These are phyloP conservation scores for Pythium rhizo-oryzae DNA, from an alignment of 352 stramenopile genomes.

Conservation along the genomic window DNA sequence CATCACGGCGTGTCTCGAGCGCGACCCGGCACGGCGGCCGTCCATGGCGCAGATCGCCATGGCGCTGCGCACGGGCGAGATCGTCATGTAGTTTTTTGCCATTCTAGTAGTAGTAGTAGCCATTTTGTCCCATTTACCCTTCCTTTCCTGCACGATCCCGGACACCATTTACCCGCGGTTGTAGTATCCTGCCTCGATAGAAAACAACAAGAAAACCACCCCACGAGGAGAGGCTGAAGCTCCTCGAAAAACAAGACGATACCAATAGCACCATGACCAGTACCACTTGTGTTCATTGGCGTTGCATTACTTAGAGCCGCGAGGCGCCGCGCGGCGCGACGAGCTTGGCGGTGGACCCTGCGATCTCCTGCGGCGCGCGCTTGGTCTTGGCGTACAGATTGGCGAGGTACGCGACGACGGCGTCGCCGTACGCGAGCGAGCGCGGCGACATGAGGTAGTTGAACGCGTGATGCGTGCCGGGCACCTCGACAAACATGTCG, in stretches of 20 bases:
- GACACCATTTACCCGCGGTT: too few relatives aligned
- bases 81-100: slow-evolving; percentile 39
- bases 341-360: not conserved
- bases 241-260: slow-evolving; percentile 1
- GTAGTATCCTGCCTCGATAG: not conserved
- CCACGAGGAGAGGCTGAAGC: not conserved
- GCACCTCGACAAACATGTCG: slow-evolving; percentile 69
- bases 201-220: not conserved
- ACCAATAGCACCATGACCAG: not conserved
- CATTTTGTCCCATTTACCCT: not conserved
- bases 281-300: not conserved
- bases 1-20: slow-evolving; percentile 63
- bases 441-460: slow-evolving; percentile 78
- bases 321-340: slow-evolving; percentile 12
- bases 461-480: slow-evolving; percentile 70
- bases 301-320: slow-evolving; percentile 14
- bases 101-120: not conserved
- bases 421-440: slow-evolving; percentile 64
- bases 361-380: not conserved
- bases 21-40: slow-evolving; percentile 49
- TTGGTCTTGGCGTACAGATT: slow-evolving; percentile 59
- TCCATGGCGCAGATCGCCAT: slow-evolving; percentile 65
- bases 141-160: not conserved
- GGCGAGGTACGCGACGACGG: slow-evolving; percentile 64
- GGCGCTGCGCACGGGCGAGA: slow-evolving; percentile 61